Evolutionary conservation across 1,284 basidiomycete species (phyloP), one percentile per base, ranked within the genome.

Genomic region (Tilletiopsis washingtonensis): DNA sequence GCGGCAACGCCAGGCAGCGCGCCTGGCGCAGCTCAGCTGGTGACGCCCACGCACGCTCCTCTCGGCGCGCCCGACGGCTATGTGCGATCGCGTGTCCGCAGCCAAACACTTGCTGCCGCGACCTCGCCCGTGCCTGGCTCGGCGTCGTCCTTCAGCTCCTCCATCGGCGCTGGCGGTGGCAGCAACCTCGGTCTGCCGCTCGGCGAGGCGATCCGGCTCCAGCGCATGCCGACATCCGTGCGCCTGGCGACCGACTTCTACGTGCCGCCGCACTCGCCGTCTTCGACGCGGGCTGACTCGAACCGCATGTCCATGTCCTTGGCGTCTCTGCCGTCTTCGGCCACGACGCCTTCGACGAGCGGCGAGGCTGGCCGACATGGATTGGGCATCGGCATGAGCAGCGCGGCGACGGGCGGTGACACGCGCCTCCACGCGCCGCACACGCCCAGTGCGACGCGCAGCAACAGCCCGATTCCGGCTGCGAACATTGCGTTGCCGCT

Each of bases 201-300:
- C 0, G 60, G 74, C 3, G 74, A 75, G 24, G 75, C 76, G 4
- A 77, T 80, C 24, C 74, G 77, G 0, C 57, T 80, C n/a, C 78
- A 78, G 53, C 68, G 77, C 2, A 77, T 80, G 2, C 78, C 78
- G 0, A 78, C 78, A 1, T 75, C 76, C 6, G 78, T 80, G 2
- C 68, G 77, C n/a, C 54, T 78, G 34, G 78, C 79, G 0, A 75
- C 76, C 12, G 78, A 79, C 32, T 56, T 79, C 19, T 61, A 57
- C 40, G 43, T 58, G 25, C 57, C 67, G 24, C 45, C 49, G n/a
- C 19, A 5, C 15, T 21, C 23, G 5, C 21, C 19, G 11, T 7
- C 27, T 24, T 39, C 37, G 37, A 9, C 6, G 19, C 9, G 9
- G 9, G 29, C 29, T 34, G 9, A 9, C n/a, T 9, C n/a, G 29